phyloP scores from a whole-genome alignment of 225 moss, liverwort and hornwort species.

The Sphagnum tenellum region DNA sequence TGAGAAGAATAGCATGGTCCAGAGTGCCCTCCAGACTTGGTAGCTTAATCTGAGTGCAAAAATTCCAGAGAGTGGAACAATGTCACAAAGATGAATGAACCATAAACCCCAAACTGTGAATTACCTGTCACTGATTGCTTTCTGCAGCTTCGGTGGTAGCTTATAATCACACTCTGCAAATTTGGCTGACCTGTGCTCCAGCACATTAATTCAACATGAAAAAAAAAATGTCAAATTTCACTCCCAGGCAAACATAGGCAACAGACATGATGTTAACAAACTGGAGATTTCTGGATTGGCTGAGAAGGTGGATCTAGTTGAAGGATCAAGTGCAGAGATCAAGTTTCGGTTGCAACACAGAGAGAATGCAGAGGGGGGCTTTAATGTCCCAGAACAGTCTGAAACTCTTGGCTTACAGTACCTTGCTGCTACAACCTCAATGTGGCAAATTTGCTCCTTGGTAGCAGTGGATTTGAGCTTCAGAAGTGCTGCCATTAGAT shows the following conservation, averaged over 20 bases:
- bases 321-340: neutral
- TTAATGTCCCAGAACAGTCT: neutral
- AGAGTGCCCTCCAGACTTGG: too few species aligned
- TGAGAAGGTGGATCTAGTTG: too few species aligned
- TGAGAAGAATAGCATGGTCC: too few species aligned
- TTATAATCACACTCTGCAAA: conserved; percentile 40
- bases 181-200: conserved; percentile 33
- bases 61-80: neutral
- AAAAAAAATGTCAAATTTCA: too few species aligned
- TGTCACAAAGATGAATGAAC: neutral
- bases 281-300: too few species aligned
- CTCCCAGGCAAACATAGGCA: neutral
- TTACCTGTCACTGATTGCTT: conserved; percentile 44
- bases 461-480: conserved; percentile 34
- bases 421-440: conserved; percentile 45
- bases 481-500: conserved; percentile 24
- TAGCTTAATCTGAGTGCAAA: too few species aligned
- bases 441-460: conserved; percentile 49
- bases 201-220: neutral
- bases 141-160: conserved; percentile 46
- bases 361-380: neutral
- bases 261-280: neutral
- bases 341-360: neutral
- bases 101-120: neutral
- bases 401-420: conserved; percentile 1